A percentile compares a stretch with the other conserved stretches of the same genome.
These are phyloP conservation scores for Trichoderma sp. DNA, from an alignment of 2,329 filamentous ascomycete genomes.

Conservation along the genomic window DNA sequence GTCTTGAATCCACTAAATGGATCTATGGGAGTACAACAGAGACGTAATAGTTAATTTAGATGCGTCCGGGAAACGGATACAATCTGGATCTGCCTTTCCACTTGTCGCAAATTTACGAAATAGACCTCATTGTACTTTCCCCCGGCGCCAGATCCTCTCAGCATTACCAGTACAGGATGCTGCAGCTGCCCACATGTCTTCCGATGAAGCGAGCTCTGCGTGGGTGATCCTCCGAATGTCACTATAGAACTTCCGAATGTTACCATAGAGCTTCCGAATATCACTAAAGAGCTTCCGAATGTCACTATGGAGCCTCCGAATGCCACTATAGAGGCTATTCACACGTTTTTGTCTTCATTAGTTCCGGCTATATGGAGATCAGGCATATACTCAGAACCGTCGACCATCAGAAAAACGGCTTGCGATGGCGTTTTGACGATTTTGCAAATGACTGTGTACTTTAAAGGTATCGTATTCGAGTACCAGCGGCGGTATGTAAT, in stretches of 20 bases:
- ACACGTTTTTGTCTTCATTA: not conserved
- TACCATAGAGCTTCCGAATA: too few species aligned
- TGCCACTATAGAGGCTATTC: not conserved
- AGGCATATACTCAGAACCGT: not conserved
- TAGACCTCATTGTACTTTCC: not conserved
- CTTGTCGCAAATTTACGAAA: not conserved
- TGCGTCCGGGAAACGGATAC: not conserved
- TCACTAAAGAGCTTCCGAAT: too few species aligned
- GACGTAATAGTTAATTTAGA: not conserved
- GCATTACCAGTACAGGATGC: not conserved
- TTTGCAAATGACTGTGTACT: not conserved
- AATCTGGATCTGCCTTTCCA: not conserved
- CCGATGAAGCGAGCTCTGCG: not conserved
- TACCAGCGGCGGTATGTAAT: not conserved
- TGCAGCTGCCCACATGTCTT: not conserved
- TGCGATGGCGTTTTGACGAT: not conserved
- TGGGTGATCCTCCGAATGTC: too few species aligned
- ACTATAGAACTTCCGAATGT: too few species aligned
- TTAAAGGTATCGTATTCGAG: not conserved
- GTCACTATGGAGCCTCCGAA: not conserved
- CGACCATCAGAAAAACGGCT: not conserved
- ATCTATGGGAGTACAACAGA: not conserved
- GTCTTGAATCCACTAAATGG: not conserved
- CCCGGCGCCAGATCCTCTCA: not conserved
- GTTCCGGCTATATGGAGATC: not conserved